These are phyloP conservation scores for Yamadazyma membranifaciens DNA, from an alignment of 1,139 yeast species.

Conservation along the genomic window DNA sequence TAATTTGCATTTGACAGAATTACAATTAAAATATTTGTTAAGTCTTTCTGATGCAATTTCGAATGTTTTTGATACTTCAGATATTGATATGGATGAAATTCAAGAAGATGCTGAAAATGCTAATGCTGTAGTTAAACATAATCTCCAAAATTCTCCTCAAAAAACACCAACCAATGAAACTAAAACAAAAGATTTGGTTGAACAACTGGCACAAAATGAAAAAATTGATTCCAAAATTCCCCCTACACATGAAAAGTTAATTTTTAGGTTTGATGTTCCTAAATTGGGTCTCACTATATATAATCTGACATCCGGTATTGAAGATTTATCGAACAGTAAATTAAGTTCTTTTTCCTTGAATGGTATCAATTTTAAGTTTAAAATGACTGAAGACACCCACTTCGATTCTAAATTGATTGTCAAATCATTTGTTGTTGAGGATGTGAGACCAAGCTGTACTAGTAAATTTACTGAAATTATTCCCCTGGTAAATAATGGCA, in stretches of 20 bases:
- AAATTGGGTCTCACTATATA: slow-evolving; percentile 63
- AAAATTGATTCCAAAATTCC: neutral
- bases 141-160: slow-evolving; percentile 12
- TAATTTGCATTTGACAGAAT: slow-evolving; percentile 69
- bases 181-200: neutral
- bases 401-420: slow-evolving; percentile 62
- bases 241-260: slow-evolving; percentile 34
- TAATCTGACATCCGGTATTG: slow-evolving; percentile 48
- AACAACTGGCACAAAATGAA: too few relatives aligned
- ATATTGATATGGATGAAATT: slow-evolving; percentile 45
- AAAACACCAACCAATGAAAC: neutral
- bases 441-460: slow-evolving; percentile 58
- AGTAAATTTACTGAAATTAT: slow-evolving; percentile 79
- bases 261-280: slow-evolving; percentile 58
- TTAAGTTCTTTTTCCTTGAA: slow-evolving; percentile 67
- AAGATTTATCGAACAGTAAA: slow-evolving; percentile 38
- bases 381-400: slow-evolving; percentile 54
- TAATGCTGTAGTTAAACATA: slow-evolving; percentile 42
- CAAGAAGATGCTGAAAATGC: slow-evolving; percentile 65
- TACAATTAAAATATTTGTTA: slow-evolving; percentile 64
- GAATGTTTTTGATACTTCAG: slow-evolving; percentile 45
- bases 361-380: slow-evolving; percentile 50
- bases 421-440: slow-evolving; percentile 75
- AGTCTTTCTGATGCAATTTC: slow-evolving; percentile 58
- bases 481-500: slow-evolving; percentile 63